A percentile compares a stretch with the other conserved stretches of the same genome.
phyloP scores from a whole-genome alignment of 2,329 filamentous ascomycete genomes.

The Neonectria coccinea region DNA sequence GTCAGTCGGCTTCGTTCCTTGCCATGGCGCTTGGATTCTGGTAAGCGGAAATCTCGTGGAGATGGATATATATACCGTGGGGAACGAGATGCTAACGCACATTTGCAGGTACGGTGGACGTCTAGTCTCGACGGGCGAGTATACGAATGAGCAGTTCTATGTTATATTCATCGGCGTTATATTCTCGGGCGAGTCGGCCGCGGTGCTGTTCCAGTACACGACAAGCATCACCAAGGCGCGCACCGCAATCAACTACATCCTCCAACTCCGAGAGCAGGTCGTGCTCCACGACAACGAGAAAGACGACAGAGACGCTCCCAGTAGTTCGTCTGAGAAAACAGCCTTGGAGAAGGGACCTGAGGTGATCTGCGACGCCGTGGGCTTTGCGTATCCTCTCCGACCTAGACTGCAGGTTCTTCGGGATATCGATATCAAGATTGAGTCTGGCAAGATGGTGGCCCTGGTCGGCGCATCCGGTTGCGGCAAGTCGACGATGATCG shows the following conservation, averaged over 20 bases:
- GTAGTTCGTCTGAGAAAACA: slow-evolving; percentile 14
- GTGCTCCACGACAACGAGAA: slow-evolving; percentile 48
- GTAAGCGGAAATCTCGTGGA: slow-evolving; percentile 35
- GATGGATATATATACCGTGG: not conserved
- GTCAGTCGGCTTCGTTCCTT: slow-evolving; percentile 54
- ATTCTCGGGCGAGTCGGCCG: slow-evolving; percentile 58
- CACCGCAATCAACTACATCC: slow-evolving; percentile 62
- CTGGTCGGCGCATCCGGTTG: slow-evolving; percentile 69
- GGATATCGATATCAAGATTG: slow-evolving; percentile 55
- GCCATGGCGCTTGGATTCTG: slow-evolving; percentile 56
- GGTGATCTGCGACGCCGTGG: slow-evolving; percentile 63
- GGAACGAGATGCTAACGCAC: slow-evolving; percentile 6
- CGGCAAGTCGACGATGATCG: slow-evolving; percentile 71
- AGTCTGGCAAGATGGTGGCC: slow-evolving; percentile 62
- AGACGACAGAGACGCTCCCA: slow-evolving; percentile 20
- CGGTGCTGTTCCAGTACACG: slow-evolving; percentile 59
- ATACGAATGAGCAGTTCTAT: slow-evolving; percentile 60
- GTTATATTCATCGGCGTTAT: slow-evolving; percentile 63
- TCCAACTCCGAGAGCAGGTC: slow-evolving; percentile 52
- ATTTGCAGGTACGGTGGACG: slow-evolving; percentile 52
- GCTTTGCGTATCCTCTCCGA: slow-evolving; percentile 67
- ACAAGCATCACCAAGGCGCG: slow-evolving; percentile 65
- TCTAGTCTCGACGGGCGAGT: slow-evolving; percentile 59
- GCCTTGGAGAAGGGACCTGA: slow-evolving; percentile 45
- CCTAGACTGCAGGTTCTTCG: slow-evolving; percentile 52